These are phyloP conservation scores for Verticillium alfalfae DNA, from an alignment of 2,329 filamentous ascomycete species.

Conservation along the genomic window DNA sequence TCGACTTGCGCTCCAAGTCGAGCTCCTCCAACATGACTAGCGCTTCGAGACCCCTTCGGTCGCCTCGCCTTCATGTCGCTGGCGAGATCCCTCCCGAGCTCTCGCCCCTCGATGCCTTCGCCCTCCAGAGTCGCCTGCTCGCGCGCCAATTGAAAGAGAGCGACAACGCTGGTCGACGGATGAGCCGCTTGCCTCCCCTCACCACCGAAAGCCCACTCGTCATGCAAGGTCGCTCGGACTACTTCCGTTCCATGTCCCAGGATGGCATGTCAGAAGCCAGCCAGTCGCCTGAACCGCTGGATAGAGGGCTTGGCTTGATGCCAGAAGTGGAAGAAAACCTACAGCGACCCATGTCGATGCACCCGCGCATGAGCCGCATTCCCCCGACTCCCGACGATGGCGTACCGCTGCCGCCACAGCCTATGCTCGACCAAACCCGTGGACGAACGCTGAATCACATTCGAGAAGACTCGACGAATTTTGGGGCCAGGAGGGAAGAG, in stretches of 20 bases:
- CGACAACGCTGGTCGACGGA: conserved; percentile 65
- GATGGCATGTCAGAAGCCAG: conserved; percentile 46
- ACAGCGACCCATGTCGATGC: conserved; percentile 66
- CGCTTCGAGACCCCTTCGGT: conserved; percentile 52
- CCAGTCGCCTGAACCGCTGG: conserved; percentile 17
- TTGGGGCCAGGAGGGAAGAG: conserved; percentile 51
- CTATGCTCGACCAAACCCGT: conserved; percentile 29
- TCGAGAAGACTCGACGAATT: conserved; percentile 34
- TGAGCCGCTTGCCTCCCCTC: conserved; percentile 80
- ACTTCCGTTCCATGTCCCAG: conserved; percentile 70
- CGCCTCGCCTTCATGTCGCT: conserved; percentile 71
- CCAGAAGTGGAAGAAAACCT: conserved; percentile 51
- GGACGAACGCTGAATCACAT: conserved; percentile 32
- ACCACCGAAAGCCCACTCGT: conserved; percentile 78
- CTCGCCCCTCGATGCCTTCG: conserved; percentile 92
- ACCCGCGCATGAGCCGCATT: conserved; percentile 66
- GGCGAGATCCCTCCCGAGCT: conserved; percentile 83
- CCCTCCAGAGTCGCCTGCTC: conserved; percentile 81
- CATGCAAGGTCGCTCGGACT: conserved; percentile 69
- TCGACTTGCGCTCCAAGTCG: conserved; percentile 56
- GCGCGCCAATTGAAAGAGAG: conserved; percentile 82
- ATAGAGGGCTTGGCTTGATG: conserved; percentile 40
- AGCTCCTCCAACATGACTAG: conserved; percentile 39
- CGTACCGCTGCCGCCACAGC: conserved; percentile 39
- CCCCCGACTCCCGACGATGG: conserved; percentile 43